Conservation (phyloP, 176 grass and related monocot genomes). For the Avena atlantica region DNA sequence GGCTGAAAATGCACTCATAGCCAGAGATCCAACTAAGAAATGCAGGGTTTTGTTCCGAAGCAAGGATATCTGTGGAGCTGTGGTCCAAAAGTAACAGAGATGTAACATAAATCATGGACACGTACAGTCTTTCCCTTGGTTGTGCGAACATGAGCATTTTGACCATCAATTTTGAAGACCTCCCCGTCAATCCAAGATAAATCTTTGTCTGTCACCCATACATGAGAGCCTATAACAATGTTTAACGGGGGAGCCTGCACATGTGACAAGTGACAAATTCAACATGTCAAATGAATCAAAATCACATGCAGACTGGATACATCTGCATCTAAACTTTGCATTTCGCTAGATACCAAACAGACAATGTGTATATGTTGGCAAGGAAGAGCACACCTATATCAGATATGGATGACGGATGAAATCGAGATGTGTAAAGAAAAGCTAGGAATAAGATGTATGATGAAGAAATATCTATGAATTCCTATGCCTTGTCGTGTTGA, state of each 20-base stretch:
- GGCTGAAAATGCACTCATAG: neutral
- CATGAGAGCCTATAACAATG: constrained; percentile 87
- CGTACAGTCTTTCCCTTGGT: constrained; percentile 89
- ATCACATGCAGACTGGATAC: constrained; percentile 27
- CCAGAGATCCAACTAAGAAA: constrained; percentile 22
- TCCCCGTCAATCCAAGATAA: constrained; percentile 94
- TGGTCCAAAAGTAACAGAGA: constrained; percentile 23
- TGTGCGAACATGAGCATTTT: constrained; percentile 71
- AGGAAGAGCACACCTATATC: neutral
- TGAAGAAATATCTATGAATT: constrained; percentile 5
- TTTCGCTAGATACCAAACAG: neutral
- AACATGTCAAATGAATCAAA: constrained; percentile 20
- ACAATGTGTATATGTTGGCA: neutral
- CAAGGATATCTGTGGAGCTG: neutral
- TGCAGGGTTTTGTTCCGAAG: neutral
- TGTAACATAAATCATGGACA: constrained; percentile 16
- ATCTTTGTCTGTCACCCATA: constrained; percentile 85
- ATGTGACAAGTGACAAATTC: constrained; percentile 26
- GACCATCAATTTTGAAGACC: constrained; percentile 74
- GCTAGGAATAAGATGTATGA: constrained; percentile 3
- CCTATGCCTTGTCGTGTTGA: neutral
- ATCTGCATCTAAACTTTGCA: constrained; percentile 8
- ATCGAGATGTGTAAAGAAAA: constrained; percentile 28
- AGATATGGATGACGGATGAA: constrained; percentile 9
- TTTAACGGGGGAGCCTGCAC: constrained; percentile 61